A percentile compares a stretch with the other conserved stretches of the same genome.
phyloP scores from a whole-genome alignment of 1,284 basidiomycete genomes.

The Pterulicium gracile region DNA sequence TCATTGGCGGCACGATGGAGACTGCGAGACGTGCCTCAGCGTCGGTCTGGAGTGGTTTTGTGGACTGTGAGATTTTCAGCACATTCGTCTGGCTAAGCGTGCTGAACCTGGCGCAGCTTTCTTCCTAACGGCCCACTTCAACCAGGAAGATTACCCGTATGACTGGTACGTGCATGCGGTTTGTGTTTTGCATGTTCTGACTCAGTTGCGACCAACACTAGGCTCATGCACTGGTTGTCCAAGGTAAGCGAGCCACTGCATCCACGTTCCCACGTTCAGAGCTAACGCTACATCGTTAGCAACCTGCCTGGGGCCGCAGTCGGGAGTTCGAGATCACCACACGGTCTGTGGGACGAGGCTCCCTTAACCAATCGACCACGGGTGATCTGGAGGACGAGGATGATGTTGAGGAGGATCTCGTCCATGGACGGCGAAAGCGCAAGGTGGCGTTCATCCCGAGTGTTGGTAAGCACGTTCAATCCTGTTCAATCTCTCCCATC shows the following conservation, averaged over 20 bases:
- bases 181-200: constrained; percentile 7
- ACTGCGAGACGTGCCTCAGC: constrained; percentile 63
- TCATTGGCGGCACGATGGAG: constrained; percentile 71
- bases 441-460: constrained; percentile 70
- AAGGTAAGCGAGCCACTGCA: constrained; percentile 40
- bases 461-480: constrained; percentile 39
- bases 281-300: constrained; percentile 28
- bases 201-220: constrained; percentile 18
- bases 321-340: constrained; percentile 82
- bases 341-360: constrained; percentile 49
- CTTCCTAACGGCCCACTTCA: constrained; percentile 79
- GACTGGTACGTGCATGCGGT: constrained; percentile 45
- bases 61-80: constrained; percentile 52
- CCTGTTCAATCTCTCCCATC: constrained; percentile 11
- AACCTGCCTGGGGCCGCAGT: constrained; percentile 77
- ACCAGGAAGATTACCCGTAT: constrained; percentile 76
- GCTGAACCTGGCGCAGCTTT: constrained; percentile 46
- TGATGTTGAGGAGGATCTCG: constrained; percentile 47
- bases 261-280: constrained; percentile 5
- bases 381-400: constrained; percentile 75
- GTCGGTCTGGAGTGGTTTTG: constrained; percentile 78
- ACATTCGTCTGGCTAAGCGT: constrained; percentile 1
- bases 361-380: constrained; percentile 51
- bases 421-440: constrained; percentile 60
- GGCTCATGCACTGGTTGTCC: constrained; percentile 79